These are phyloP conservation scores for Boletus pseudopeckii DNA, from an alignment of 768 basidiomycete genomes.

Conservation along the genomic window DNA sequence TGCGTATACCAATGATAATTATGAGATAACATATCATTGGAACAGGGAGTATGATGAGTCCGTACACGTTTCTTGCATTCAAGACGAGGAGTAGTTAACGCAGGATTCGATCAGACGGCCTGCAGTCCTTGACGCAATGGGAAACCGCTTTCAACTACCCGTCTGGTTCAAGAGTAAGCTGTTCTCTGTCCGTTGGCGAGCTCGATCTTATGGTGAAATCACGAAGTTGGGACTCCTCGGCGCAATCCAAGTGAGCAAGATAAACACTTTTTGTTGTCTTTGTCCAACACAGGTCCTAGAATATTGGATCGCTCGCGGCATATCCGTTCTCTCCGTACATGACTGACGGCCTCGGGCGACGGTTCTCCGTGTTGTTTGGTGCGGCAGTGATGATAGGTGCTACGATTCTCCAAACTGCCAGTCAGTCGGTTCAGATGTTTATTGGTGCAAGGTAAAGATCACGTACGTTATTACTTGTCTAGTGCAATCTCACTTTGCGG, in stretches of 20 bases:
- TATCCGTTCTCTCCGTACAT: conserved; percentile 39
- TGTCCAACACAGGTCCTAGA: conserved; percentile 19
- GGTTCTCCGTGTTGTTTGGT: conserved; percentile 35
- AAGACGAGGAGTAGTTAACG: background rate
- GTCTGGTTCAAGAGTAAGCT: background rate
- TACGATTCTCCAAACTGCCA: conserved; percentile 36
- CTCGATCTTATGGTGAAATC: background rate
- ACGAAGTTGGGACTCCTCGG: conserved; percentile 1
- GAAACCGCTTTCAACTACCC: background rate
- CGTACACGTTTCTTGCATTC: background rate
- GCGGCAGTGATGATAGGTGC: conserved; percentile 38
- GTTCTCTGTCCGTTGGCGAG: background rate
- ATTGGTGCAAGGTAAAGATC: conserved; percentile 28
- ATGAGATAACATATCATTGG: background rate
- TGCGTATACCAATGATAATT: background rate
- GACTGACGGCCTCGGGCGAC: conserved; percentile 38
- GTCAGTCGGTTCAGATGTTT: conserved; percentile 41
- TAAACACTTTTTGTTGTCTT: background rate
- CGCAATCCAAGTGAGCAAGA: conserved; percentile 2
- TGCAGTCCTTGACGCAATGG: background rate
- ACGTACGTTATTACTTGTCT: background rate
- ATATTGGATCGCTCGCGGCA: conserved; percentile 38
- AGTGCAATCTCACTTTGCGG: too few relatives aligned
- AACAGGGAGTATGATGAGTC: conserved; percentile 6
- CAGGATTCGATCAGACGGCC: background rate